These are phyloP conservation scores for Apiospora phragmitis DNA, from an alignment of 2,329 filamentous ascomycete species.

Conservation along the genomic window DNA sequence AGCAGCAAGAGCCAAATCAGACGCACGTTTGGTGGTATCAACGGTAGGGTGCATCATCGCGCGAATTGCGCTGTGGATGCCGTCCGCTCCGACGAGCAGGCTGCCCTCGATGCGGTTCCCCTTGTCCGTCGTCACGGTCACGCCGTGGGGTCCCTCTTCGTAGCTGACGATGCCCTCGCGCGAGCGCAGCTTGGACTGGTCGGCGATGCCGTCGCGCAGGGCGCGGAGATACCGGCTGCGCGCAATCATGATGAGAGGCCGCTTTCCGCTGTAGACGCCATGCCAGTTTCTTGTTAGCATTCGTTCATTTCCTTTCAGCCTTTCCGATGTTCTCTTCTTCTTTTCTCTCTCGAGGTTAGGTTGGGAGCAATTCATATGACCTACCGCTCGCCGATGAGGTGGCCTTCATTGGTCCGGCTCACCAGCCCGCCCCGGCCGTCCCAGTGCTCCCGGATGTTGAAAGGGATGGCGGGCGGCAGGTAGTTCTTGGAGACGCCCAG, in stretches of 20 bases:
- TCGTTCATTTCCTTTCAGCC: not conserved
- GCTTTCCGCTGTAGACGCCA: not conserved
- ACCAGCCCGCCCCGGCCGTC: not conserved
- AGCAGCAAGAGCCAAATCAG: too few relatives aligned
- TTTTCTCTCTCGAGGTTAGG: not conserved
- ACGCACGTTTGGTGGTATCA: not conserved
- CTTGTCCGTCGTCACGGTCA: conserved; percentile 32
- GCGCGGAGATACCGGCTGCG: not conserved
- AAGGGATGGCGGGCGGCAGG: not conserved
- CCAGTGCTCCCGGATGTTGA: not conserved
- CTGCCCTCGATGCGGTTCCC: conserved; percentile 32
- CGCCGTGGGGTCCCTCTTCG: conserved; percentile 13
- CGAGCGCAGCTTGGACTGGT: not conserved
- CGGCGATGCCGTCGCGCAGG: not conserved
- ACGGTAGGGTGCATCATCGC: conserved; percentile 18
- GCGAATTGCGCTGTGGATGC: conserved; percentile 39
- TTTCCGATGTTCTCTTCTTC: not conserved
- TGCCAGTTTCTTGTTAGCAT: not conserved
- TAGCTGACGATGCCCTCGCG: not conserved
- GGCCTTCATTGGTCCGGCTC: not conserved
- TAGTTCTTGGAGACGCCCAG: conserved; percentile 18
- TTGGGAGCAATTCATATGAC: too few relatives aligned
- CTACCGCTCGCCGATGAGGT: not conserved
- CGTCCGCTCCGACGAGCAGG: conserved; percentile 41
- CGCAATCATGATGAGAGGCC: not conserved